Evolutionary conservation across 2,329 filamentous ascomycete species (phyloP).

Genomic region (Aspergillus neotritici): DNA sequence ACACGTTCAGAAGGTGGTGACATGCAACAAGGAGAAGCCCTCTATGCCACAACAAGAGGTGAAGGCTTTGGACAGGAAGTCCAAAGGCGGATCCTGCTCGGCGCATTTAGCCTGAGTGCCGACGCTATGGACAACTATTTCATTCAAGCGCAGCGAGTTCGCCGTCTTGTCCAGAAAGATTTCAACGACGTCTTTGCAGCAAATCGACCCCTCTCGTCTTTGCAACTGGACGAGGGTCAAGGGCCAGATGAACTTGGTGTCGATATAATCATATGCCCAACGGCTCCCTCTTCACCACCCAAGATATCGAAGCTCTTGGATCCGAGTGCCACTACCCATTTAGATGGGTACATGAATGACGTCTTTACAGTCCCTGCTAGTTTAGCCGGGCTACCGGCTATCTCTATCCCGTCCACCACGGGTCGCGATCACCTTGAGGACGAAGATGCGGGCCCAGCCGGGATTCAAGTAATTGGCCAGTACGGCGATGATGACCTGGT

Average conservation of each 20-base stretch:
- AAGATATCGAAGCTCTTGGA: conserved; percentile 51
- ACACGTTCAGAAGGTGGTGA: conserved; percentile 47
- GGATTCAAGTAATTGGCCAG: conserved; percentile 45
- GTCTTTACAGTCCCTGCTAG: conserved; percentile 94
- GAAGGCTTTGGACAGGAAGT: conserved; percentile 78
- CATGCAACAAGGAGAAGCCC: conserved; percentile 46
- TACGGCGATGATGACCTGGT: conserved; percentile 44
- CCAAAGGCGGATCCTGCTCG: conserved; percentile 76
- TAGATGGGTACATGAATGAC: conserved; percentile 88
- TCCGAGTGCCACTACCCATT: conserved; percentile 27
- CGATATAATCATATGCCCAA: conserved; percentile 83
- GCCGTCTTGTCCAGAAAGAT: conserved; percentile 75
- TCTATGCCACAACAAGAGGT: conserved; percentile 73
- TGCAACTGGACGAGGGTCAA: conserved; percentile 3
- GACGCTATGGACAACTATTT: conserved; percentile 96
- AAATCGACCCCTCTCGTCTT: conserved; percentile 57
- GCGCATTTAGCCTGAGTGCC: conserved; percentile 83
- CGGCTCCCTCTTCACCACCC: conserved; percentile 71
- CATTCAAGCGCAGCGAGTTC: conserved; percentile 82
- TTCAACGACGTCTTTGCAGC: conserved; percentile 73
- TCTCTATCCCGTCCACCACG: conserved; percentile 67
- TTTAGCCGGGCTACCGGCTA: conserved; percentile 80
- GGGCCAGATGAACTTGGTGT: conserved; percentile 41
- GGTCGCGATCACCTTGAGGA: conserved; percentile 8
- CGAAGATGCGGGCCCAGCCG: conserved; percentile 23